Base-by-base conservation (phyloP, 441 rosid species). In the Melastoma candidum region DNA sequence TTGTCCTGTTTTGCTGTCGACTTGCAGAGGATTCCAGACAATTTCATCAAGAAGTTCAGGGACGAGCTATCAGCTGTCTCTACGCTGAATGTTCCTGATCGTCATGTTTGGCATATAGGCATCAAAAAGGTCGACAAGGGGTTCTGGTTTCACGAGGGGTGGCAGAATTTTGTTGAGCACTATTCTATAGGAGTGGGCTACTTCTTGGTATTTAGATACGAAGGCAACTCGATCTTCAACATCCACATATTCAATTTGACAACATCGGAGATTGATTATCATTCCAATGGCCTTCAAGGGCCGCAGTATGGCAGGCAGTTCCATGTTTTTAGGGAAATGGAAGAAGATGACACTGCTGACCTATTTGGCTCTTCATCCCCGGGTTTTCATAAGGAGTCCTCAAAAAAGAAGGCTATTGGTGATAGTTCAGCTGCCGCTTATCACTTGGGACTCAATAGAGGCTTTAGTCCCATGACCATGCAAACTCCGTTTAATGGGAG, bases 401-500 rank as follows among this genome's bases (percentile, higher is more conserved):
- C 51, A 53, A 66, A 60, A 47, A 66, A 39, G 44, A 56, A 66
- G 53, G 70, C 51, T 47, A 24, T 45, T n/a, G 53, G 53, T 52
- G 45, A 29, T 59, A 51, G 48, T 44, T 32, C 41, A 32, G 41
- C 41, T 4, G 41, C 7, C 8, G 57, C 27, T 51, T 70, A 68
- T 58, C 72, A 54, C 14, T 61, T 54, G 66, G 63, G 73, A 6
- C 61, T 64, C 51, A 73, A 62, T 53, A 76, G 76, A 68, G 74
- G 77, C 39, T 77, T 60, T 72, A 26, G 72, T 52, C 54, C 87
- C 59, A 66, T 92, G 48, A 68, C 78, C 17, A 67, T 78, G 62
- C 94, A 76, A 71, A 84, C 64, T 72, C 68, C 81, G 80, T 76
- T 85, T 62, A 58, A 65, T 65, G 84, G 75, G 60, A 76, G 69